Evolutionary conservation across 2,329 filamentous ascomycete genomes (phyloP).

Genomic region (Neonectria faginata): DNA sequence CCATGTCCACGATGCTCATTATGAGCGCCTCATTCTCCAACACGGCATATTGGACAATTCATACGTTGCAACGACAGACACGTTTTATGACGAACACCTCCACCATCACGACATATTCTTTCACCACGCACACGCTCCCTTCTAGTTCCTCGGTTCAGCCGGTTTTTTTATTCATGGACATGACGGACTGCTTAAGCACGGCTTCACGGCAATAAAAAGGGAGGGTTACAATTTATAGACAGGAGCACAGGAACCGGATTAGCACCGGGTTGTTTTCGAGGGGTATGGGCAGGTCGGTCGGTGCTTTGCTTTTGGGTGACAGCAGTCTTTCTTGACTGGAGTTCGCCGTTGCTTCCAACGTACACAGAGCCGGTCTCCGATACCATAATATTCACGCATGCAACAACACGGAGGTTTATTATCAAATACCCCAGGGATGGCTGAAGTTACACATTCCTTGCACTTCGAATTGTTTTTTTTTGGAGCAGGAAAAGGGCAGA

Average conservation of each 20-base stretch:
- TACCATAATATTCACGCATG: conserved; percentile 18
- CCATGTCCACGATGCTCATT: background rate
- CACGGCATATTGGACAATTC: background rate
- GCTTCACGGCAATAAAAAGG: conserved; percentile 5
- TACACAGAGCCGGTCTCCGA: conserved; percentile 11
- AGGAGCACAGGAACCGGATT: conserved; percentile 14
- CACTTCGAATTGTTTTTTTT: conserved; percentile 6
- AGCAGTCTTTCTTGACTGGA: background rate
- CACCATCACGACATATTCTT: conserved; percentile 5
- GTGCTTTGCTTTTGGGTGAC: background rate
- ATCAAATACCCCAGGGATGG: conserved; percentile 29
- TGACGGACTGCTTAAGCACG: background rate
- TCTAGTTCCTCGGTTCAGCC: background rate
- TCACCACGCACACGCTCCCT: background rate
- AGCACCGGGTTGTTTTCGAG: background rate
- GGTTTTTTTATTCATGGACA: background rate
- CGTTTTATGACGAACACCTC: conserved; percentile 2
- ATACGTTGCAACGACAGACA: background rate
- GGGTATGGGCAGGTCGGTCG: background rate
- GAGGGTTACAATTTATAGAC: conserved; percentile 7
- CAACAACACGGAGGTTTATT: conserved; percentile 22
- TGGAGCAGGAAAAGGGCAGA: conserved; percentile 4
- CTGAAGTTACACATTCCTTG: conserved; percentile 9
- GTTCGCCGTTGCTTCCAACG: conserved; percentile 5
- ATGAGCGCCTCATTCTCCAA: background rate